Evolutionary conservation across 192 early-diverging fungal species (phyloP), one percentile per base, ranked within the genome.

Genomic region (Coemansia sp.): DNA sequence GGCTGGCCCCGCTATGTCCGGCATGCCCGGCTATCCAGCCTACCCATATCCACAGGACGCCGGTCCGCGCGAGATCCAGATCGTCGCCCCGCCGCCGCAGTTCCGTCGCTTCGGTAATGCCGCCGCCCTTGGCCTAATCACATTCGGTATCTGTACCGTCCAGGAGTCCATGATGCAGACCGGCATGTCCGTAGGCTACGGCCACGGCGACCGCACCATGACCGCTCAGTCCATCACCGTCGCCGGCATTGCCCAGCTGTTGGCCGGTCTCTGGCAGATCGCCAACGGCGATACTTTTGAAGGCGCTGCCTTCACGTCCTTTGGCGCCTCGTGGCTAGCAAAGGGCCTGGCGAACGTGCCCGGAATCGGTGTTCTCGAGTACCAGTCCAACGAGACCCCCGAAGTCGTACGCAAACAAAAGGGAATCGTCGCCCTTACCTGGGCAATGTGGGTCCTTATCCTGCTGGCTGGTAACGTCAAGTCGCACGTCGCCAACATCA

Each of bases 211-310:
- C 15, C 48, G 53, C 13, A 9, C 53, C 3, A 64, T 72, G 69
- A 49, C 69, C 0, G 69, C 35, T 0, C 63, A 66, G 19, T 62
- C 52, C 9, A 57, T 73, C 3, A 51, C 55, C 2, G 70, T 73
- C 2, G 70, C 70, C 0, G 70, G 70, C 3, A 49, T 73, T 0
- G 59, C 70, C 7, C 70, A 73, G 55, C 51, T 73, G 7, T 26
- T 49, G 0, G 62, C 55, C 0, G 70, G 70, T 0, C 38, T 73
- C 9, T 75, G 72, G 72, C 72, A 75, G 33, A 60, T 75, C 9
- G 72, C 72, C 49, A 75, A 75, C 53, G 72, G 72, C 17, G 66
- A 75, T 18, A 68, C 72, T 1, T 75, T 75, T 35, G 72, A 75
- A 38, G 72, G 72, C 6, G 72, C 72, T 0, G 65, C 65, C 10